Evolutionary conservation across 1,284 basidiomycete genomes (phyloP).

Genomic region (Termitomyces sp.): DNA sequence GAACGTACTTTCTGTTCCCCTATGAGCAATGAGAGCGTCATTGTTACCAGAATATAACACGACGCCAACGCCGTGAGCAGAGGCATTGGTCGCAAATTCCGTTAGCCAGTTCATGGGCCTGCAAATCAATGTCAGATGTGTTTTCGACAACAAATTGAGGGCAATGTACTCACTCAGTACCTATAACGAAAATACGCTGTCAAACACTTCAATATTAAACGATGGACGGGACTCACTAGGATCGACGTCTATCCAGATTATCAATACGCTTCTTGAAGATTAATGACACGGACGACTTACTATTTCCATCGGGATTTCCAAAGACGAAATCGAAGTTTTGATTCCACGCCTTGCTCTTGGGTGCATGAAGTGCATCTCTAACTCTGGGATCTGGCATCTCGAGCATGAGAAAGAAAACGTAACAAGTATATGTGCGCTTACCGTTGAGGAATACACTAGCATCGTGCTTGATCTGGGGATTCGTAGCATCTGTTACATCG

Average conservation of each 20-base stretch:
- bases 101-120: slow-evolving; percentile 62
- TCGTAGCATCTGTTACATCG: slow-evolving; percentile 50
- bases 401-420: background rate
- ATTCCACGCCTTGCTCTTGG: slow-evolving; percentile 57
- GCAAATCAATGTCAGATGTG: background rate
- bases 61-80: slow-evolving; percentile 43
- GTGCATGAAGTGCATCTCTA: slow-evolving; percentile 62
- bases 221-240: slow-evolving; percentile 27
- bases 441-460: slow-evolving; percentile 58
- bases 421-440: slow-evolving; percentile 22
- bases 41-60: slow-evolving; percentile 66
- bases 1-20: slow-evolving; percentile 55
- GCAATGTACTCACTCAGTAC: slow-evolving; percentile 39
- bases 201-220: slow-evolving; percentile 14
- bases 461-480: slow-evolving; percentile 42
- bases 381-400: slow-evolving; percentile 42
- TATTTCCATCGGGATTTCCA: slow-evolving; percentile 28
- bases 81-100: slow-evolving; percentile 60
- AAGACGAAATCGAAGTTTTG: slow-evolving; percentile 46
- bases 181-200: slow-evolving; percentile 18
- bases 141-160: background rate
- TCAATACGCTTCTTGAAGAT: slow-evolving; percentile 7
- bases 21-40: slow-evolving; percentile 60
- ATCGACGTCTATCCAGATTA: slow-evolving; percentile 28
- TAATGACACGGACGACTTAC: background rate